Evolutionary conservation across 495 filamentous ascomycete genomes (phyloP), one percentile per base, ranked within the genome.

Genomic region (Achaetomiella virescens): DNA sequence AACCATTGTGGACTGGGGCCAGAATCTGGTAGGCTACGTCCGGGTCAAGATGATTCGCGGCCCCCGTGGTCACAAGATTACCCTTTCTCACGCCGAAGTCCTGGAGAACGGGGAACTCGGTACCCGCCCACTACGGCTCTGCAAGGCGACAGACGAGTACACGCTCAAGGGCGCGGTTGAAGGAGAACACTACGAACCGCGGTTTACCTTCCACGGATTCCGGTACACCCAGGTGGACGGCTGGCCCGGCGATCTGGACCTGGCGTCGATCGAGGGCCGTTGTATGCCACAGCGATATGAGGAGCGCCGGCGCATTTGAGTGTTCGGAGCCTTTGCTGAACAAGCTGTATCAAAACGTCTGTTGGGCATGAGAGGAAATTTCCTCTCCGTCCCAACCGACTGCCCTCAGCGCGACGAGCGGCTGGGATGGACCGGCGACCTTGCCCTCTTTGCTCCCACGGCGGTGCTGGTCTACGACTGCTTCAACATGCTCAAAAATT

Each of bases 391-490:
- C 0, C 80, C 79, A 2, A 83, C 75, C 0, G 80, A 83, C 50
- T 82, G 79, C 54, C 78, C 78, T 0, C 77, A 80, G 52, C 70
- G 80, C 35, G 80, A 83, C 48, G 80, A 83, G 57, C 68, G 78
- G 4, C 55, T 83, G 10, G 80, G 80, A 0, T 83, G 78, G 80
- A 81, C 80, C 0, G 80, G 78, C 3, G 79, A 82, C 49, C 68
- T 74, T 10, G 71, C 78, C 42, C 67, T 75, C 1, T 81, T 83
- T 60, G 62, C 70, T 0, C 72, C 73, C 0, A 75, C 79, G 0
- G 77, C 77, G 0, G 72, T 70, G 47, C 80, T 75, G 44, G 61
- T 82, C 0, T 81, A 79, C 61, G 62, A 79, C 51, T 71, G 71
- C 3, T 54, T 61, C 2, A 71, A 72, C 22, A 41, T 59, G 42